phyloP scores from a whole-genome alignment of 306 rosid species.

The Rosa persica region DNA sequence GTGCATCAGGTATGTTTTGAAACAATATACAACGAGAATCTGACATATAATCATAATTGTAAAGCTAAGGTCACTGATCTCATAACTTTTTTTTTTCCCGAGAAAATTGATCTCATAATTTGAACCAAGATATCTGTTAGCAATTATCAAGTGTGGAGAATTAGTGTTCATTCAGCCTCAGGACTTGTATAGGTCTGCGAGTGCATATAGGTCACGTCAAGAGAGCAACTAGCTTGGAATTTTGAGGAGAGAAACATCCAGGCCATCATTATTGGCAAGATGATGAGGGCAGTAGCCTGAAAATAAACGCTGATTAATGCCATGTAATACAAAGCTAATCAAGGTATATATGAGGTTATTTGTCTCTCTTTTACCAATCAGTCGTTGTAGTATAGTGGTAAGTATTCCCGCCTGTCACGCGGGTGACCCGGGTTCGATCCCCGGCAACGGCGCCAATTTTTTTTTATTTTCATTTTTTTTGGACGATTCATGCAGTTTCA shows the following conservation, averaged over 20 bases:
- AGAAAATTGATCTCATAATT: not conserved
- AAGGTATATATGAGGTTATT: not conserved
- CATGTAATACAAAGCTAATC: not conserved
- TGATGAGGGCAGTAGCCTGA: slow-evolving; percentile 75
- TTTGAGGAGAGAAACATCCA: slow-evolving; percentile 69
- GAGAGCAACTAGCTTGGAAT: slow-evolving; percentile 22
- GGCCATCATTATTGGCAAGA: slow-evolving; percentile 70
- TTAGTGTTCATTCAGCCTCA: not conserved
- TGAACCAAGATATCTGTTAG: not conserved
- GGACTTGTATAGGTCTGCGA: not conserved
- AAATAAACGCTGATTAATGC: slow-evolving; percentile 36
- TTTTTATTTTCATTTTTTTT: not conserved
- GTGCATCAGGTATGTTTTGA: not conserved
- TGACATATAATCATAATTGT: not conserved
- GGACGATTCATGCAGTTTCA: not conserved
- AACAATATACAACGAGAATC: not conserved
- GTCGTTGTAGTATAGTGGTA: slow-evolving; percentile 6
- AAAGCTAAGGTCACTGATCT: not conserved
- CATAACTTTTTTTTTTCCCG: too few relatives aligned
- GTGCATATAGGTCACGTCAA: not conserved
- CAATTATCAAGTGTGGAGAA: not conserved
- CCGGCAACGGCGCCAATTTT: not conserved
- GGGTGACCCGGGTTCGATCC: slow-evolving; percentile 6
- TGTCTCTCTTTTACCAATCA: not conserved
- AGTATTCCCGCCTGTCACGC: slow-evolving; percentile 1